Base-by-base conservation (phyloP, 2,329 filamentous ascomycete genomes). In the Cordyceps militaris region DNA sequence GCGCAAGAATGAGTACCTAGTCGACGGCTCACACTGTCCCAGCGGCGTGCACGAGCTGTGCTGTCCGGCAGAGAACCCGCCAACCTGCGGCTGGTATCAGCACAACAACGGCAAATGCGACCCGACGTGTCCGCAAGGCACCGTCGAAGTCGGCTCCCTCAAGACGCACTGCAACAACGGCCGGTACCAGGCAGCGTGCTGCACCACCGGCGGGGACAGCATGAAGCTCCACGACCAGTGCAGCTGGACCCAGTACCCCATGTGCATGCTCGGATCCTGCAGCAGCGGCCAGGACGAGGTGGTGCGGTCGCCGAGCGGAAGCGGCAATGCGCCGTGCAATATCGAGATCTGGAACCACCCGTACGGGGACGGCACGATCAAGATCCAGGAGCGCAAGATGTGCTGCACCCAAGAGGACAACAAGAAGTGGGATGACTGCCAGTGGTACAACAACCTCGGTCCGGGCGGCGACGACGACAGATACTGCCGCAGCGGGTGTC, bases 221-320 rank as follows among this genome's bases (percentile, higher is more conserved):
- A 38, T 57, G 54, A 44, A 57, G 32, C 24, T 50, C 19, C 47
- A 57, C 43, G 30, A 74, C 83, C 24, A 87, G 40, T 43, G 40
- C 40, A 43, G 8, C n/a, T 43, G 40, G 61, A 36, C 9, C 13
- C 4, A 36, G 9, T 36, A 16, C 4, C 34, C 34, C 34, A 10
- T 13, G 34, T 36, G 34, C 34, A 10, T 10, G 34, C 34, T 9
- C 13, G 34, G 34, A 4, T 9, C 4, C 4, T 36, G 34, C 34
- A 32, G 28, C 28, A 32, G 28, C 28, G 28, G 28, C 28, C 28
- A 32, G 28, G 28, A 32, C 28, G 28, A 32, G 28, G 28, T 32
- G 5, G 28, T 32, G 6, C 28, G 28, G 11, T 32, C 28, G 28
- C 28, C 28, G 6, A 32, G 28, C 28, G 28, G 28, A 5, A 32